Evolutionary conservation across 169 alveolate genomes (phyloP).

Genomic region (Eimeria zaria): DNA sequence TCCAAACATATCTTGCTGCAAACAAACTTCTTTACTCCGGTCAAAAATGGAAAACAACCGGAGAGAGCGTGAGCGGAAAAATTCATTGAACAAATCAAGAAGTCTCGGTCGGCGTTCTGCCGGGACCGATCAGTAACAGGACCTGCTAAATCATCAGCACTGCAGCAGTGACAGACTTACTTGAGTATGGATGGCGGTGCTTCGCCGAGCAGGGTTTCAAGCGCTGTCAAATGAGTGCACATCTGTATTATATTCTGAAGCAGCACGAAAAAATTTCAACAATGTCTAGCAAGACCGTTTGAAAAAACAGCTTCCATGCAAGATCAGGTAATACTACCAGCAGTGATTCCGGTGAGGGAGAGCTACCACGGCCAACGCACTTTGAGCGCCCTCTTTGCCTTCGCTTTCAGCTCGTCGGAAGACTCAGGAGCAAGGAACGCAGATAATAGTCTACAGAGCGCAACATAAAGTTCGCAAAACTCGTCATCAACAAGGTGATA

Average conservation of each 20-base stretch:
- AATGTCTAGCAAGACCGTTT: background rate
- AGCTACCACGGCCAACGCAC: constrained; percentile 1
- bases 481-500: background rate
- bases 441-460: constrained; percentile 88
- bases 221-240: constrained; percentile 97
- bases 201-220: constrained; percentile 95
- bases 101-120: background rate
- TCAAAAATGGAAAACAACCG: background rate
- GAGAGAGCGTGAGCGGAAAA: background rate
- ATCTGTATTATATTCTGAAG: constrained; percentile 93
- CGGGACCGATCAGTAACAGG: background rate
- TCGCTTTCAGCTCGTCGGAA: constrained; percentile 95
- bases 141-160: no score
- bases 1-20: no score
- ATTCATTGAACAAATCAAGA: no score
- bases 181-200: constrained; percentile 96
- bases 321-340: background rate
- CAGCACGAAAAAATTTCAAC: no score
- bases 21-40: no score
- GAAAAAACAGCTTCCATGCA: background rate
- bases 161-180: constrained; percentile 12
- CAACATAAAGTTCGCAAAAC: background rate
- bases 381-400: constrained; percentile 97
- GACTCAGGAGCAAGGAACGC: constrained; percentile 90
- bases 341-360: background rate